A percentile compares a stretch with the other conserved stretches of the same genome.
phyloP scores from a whole-genome alignment of 257 asterid species.

The Solanum infundibuliforme region DNA sequence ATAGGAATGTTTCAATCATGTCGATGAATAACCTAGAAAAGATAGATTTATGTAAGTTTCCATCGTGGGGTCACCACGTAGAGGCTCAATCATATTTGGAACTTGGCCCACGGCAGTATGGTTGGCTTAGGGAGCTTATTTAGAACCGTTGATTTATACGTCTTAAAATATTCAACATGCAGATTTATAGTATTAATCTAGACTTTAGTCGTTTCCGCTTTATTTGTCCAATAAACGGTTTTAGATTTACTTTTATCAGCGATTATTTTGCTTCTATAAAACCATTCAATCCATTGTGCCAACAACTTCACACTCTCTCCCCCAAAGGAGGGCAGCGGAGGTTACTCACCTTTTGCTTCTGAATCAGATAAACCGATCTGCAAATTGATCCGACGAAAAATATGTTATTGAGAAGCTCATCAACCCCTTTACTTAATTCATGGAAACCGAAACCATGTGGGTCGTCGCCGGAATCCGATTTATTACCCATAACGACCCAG shows the following conservation, averaged over 20 bases:
- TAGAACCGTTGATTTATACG: neutral
- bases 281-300: neutral
- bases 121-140: neutral
- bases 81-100: neutral
- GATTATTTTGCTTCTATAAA: neutral
- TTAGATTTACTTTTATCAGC: neutral
- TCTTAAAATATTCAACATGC: neutral
- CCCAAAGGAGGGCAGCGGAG: neutral
- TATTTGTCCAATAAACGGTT: neutral
- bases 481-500: neutral
- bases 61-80: neutral
- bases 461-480: conserved; percentile 9
- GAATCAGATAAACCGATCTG: neutral
- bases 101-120: neutral
- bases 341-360: neutral
- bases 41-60: neutral
- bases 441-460: neutral
- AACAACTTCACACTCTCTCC: neutral
- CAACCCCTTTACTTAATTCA: conserved; percentile 3
- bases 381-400: neutral
- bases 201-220: neutral
- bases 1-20: neutral
- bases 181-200: neutral
- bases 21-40: neutral
- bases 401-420: conserved; percentile 8